A percentile compares a stretch with the other conserved stretches of the same genome.
These are phyloP conservation scores for Paramyrothecium sp. DNA, from an alignment of 2,329 filamentous ascomycete genomes.

Conservation along the genomic window DNA sequence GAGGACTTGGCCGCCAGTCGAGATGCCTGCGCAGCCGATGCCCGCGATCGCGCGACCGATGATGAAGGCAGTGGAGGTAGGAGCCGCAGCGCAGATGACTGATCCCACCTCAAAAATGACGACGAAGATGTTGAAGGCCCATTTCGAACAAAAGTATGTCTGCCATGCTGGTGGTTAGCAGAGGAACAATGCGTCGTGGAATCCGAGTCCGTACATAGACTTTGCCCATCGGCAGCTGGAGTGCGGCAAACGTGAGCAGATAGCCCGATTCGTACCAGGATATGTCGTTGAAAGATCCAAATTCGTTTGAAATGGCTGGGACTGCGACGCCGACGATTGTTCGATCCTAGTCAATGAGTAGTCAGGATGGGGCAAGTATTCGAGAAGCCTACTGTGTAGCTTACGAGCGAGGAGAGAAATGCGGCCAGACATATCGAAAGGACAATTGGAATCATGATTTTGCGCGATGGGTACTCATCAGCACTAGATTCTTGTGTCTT, in stretches of 20 bases:
- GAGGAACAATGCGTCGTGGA: not conserved
- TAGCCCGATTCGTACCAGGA: not conserved
- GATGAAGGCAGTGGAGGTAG: constrained; percentile 33
- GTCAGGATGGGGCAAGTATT: not conserved
- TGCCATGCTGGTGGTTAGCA: constrained; percentile 7
- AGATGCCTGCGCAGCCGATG: constrained; percentile 26
- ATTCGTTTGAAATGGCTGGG: not conserved
- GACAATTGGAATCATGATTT: not conserved
- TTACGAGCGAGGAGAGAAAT: not conserved
- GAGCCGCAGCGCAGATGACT: constrained; percentile 39
- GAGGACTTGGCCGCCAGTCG: not conserved
- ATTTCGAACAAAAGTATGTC: constrained; percentile 19
- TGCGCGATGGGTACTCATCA: not conserved
- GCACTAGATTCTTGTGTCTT: constrained; percentile 9
- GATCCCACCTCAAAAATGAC: constrained; percentile 43
- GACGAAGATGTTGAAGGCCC: constrained; percentile 20
- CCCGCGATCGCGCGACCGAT: constrained; percentile 38
- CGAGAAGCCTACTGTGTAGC: not conserved
- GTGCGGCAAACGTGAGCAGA: not conserved
- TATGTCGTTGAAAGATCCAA: not conserved
- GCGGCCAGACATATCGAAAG: not conserved
- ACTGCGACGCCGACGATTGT: not conserved
- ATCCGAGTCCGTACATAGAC: not conserved
- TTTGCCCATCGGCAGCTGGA: not conserved
- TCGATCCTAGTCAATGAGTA: not conserved